phyloP scores from a whole-genome alignment of 768 basidiomycete species.

The Hirschioporus abietinus region DNA sequence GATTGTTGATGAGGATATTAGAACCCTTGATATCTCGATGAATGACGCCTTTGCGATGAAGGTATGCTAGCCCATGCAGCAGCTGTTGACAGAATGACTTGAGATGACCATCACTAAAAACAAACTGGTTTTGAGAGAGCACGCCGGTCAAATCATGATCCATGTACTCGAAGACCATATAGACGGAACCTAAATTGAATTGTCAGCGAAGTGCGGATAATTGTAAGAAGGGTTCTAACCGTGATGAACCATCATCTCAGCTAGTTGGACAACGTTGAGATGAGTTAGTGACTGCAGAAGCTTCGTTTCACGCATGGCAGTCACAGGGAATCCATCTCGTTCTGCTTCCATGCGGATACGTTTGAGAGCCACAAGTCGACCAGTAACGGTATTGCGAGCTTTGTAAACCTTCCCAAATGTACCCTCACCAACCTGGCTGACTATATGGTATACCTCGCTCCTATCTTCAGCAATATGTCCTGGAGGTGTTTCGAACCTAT shows the following conservation, averaged over 20 bases:
- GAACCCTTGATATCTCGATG: constrained; percentile 99
- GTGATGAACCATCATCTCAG: constrained; percentile 99
- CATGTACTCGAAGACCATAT: constrained; percentile 99
- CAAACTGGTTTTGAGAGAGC: constrained; percentile 84
- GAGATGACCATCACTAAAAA: constrained; percentile 79
- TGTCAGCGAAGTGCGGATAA: constrained; percentile 5
- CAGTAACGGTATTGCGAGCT: constrained; percentile 78
- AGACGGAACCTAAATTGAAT: constrained; percentile 69
- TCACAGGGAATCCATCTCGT: constrained; percentile 96
- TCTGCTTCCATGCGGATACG: constrained; percentile 97
- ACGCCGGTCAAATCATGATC: constrained; percentile 97
- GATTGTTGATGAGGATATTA: constrained; percentile 90
- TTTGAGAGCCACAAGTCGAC: constrained; percentile 82
- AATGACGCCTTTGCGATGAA: constrained; percentile 93
- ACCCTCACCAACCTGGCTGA: constrained; percentile 95
- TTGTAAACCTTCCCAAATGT: constrained; percentile 99
- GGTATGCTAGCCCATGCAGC: constrained; percentile 89
- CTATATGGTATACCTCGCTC: constrained; percentile 73
- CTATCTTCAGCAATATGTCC: constrained; percentile 9
- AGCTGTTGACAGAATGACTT: constrained; percentile 97
- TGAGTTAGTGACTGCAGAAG: constrained; percentile 89
- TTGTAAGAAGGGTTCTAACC: constrained; percentile 42
- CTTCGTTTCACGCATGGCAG: constrained; percentile 98
- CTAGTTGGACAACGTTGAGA: constrained; percentile 80
- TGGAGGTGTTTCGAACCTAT: not conserved